phyloP scores from a whole-genome alignment of 1,284 basidiomycete species.

The Wallemia mellicola region DNA sequence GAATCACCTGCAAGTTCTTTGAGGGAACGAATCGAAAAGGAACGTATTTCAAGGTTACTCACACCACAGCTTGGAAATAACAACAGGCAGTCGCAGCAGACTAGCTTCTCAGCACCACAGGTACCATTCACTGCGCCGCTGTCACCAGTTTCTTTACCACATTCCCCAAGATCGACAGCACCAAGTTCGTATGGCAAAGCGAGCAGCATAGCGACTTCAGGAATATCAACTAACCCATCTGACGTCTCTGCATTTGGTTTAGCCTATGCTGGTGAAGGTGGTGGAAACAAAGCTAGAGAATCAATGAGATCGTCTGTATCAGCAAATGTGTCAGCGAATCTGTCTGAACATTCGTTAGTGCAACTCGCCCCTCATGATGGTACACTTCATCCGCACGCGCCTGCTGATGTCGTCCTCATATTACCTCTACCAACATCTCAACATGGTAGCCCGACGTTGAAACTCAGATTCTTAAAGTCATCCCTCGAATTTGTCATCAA shows the following conservation, averaged over 20 bases:
- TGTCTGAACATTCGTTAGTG: not conserved
- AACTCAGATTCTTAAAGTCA: slow-evolving; percentile 50
- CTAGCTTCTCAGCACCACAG: no score
- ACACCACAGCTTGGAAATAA: no score
- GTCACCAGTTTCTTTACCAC: not conserved
- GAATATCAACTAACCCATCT: slow-evolving; percentile 10
- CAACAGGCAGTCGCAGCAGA: not conserved
- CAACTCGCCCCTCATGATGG: slow-evolving; percentile 2
- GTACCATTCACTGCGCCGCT: not conserved
- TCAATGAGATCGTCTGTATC: not conserved
- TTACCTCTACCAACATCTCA: slow-evolving; percentile 45
- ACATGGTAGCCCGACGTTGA: slow-evolving; percentile 27
- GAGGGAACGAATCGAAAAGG: not conserved
- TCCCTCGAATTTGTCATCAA: slow-evolving; percentile 57
- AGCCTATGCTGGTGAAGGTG: not conserved
- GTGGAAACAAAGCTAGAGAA: not conserved
- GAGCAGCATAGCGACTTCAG: slow-evolving; percentile 10
- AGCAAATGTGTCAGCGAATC: not conserved
- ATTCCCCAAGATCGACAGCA: not conserved
- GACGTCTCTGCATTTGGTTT: not conserved
- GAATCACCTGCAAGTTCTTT: slow-evolving; percentile 4
- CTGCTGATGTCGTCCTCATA: slow-evolving; percentile 71
- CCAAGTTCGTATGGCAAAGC: not conserved
- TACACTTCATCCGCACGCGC: slow-evolving; percentile 33
- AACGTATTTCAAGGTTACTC: not conserved